These are phyloP conservation scores for Extremus antarcticus DNA, from an alignment of 495 filamentous ascomycete genomes.

Conservation along the genomic window DNA sequence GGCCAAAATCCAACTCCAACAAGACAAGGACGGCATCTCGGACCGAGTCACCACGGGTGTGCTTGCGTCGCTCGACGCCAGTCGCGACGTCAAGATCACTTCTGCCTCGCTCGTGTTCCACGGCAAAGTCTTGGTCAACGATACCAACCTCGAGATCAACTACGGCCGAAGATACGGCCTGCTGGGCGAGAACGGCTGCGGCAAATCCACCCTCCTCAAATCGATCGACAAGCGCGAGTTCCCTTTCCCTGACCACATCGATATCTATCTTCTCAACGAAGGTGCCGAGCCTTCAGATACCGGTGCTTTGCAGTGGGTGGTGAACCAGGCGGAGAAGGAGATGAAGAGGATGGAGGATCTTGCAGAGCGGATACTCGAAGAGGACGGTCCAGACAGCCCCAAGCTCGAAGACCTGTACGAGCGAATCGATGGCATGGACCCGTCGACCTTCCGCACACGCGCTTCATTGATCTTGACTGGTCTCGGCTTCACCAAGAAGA, in stretches of 20 bases:
- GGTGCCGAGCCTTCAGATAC: conserved; percentile 83
- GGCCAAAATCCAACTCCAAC: conserved; percentile 71
- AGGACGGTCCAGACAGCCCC: conserved; percentile 80
- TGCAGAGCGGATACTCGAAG: conserved; percentile 84
- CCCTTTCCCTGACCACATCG: conserved; percentile 90
- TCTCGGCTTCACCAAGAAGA: conserved; percentile 97
- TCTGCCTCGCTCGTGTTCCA: conserved; percentile 93
- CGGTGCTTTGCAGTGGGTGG: conserved; percentile 93
- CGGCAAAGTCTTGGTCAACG: conserved; percentile 87
- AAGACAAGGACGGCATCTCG: conserved; percentile 91
- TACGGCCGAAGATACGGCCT: conserved; percentile 89
- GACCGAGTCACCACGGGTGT: conserved; percentile 98
- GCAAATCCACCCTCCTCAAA: conserved; percentile 94
- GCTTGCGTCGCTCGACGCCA: conserved; percentile 67
- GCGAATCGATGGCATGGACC: conserved; percentile 99
- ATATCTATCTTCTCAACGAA: conserved; percentile 97
- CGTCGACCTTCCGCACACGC: conserved; percentile 96
- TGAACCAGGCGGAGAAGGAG: conserved; percentile 89
- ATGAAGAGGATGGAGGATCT: conserved; percentile 76
- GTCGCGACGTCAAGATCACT: conserved; percentile 92
- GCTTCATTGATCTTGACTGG: conserved; percentile 94
- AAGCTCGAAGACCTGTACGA: conserved; percentile 94
- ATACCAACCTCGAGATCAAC: conserved; percentile 86
- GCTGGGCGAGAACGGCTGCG: conserved; percentile 96
- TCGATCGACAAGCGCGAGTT: conserved; percentile 87